phyloP scores from a whole-genome alignment of 2,329 filamentous ascomycete genomes.

The Paraconiothyrium brasiliense region DNA sequence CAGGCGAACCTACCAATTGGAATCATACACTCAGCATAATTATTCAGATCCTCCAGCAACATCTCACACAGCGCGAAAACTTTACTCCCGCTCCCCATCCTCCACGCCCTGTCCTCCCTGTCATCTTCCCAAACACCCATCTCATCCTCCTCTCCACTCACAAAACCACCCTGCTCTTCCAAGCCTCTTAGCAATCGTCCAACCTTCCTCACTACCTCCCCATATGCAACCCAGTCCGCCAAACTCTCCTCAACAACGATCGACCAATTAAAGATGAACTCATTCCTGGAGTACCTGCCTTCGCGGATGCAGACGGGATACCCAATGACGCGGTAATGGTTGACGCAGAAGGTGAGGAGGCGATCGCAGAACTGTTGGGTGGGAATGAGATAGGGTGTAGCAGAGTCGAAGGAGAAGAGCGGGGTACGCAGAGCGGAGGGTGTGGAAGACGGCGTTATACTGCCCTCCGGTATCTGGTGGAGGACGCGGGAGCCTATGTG shows the following conservation, averaged over 20 bases:
- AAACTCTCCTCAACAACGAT: constrained; percentile 76
- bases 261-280: constrained; percentile 99
- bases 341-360: constrained; percentile 78
- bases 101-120: constrained; percentile 34
- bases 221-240: constrained; percentile 78
- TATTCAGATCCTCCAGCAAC: constrained; percentile 91
- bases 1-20: constrained; percentile 77
- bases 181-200: constrained; percentile 86
- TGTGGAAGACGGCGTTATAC: constrained; percentile 57
- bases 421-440: constrained; percentile 63
- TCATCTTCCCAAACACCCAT: constrained; percentile 42
- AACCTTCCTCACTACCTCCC: constrained; percentile 84
- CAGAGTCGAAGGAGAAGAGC: constrained; percentile 84
- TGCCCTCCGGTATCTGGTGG: constrained; percentile 70
- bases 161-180: constrained; percentile 88
- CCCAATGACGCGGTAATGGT: constrained; percentile 83
- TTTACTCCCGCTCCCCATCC: constrained; percentile 54
- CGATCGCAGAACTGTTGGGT: constrained; percentile 95
- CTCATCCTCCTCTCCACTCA: constrained; percentile 68
- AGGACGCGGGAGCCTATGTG: constrained; percentile 67
- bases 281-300: constrained; percentile 85
- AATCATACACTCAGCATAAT: constrained; percentile 98
- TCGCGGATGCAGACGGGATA: constrained; percentile 86
- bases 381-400: constrained; percentile 93
- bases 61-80: constrained; percentile 80